Conservation (phyloP, 2,329 filamentous ascomycete genomes). For the Colletotrichum salicis region DNA sequence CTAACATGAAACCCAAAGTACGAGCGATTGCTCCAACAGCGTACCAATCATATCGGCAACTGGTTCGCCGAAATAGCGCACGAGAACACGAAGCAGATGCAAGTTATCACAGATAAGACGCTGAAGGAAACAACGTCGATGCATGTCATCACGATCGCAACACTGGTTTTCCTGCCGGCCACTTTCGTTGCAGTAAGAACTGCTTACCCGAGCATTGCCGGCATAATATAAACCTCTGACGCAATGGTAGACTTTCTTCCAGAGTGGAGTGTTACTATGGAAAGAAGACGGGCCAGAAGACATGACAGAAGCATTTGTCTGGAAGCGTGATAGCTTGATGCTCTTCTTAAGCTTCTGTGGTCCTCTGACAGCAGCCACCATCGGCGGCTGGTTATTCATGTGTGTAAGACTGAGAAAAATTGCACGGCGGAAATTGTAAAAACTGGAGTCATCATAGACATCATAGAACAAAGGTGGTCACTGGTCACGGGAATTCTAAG, state of each 20-base stretch:
- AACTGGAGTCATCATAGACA: background rate
- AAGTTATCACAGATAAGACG: background rate
- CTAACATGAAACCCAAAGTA: slow-evolving; percentile 1
- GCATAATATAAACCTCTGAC: slow-evolving; percentile 2
- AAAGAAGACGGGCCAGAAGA: background rate
- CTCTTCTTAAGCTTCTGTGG: background rate
- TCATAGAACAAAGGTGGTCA: too few species aligned
- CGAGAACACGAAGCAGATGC: background rate
- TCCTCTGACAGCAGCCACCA: background rate
- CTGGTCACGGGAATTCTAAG: too few species aligned
- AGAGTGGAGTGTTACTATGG: slow-evolving; percentile 3
- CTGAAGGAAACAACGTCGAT: background rate
- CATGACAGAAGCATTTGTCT: background rate
- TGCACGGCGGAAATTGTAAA: background rate
- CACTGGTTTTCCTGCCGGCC: background rate
- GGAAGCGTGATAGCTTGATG: background rate
- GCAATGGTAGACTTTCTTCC: slow-evolving; percentile 2
- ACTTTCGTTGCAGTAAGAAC: slow-evolving; percentile 24
- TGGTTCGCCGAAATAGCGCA: background rate
- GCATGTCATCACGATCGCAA: slow-evolving; percentile 10
- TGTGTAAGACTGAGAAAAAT: background rate
- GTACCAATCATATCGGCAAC: background rate
- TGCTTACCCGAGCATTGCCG: background rate
- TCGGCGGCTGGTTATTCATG: background rate
- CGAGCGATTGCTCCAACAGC: background rate